Evolutionary conservation across 202 grass and related monocot genomes (phyloP).

Genomic region (Brachypodium distachyon): DNA sequence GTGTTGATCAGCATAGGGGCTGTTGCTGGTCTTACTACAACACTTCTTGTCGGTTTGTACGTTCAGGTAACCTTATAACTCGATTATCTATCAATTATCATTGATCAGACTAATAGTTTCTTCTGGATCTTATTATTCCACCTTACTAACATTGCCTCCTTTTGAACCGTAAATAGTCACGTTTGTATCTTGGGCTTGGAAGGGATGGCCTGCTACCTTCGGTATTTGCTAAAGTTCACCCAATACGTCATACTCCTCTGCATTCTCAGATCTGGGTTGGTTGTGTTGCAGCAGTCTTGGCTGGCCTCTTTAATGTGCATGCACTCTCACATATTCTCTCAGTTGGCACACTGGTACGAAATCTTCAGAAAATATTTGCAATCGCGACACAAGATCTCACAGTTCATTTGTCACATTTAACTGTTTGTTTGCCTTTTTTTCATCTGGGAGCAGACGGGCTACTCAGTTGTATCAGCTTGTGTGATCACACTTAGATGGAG

Average conservation of each 20-base stretch:
- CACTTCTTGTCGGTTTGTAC: conserved; percentile 94
- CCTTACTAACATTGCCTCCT: conserved; percentile 11
- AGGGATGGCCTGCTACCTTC: conserved; percentile 84
- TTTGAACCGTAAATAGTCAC: conserved; percentile 53
- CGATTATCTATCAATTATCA: not conserved
- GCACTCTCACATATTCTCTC: conserved; percentile 97
- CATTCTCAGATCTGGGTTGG: conserved; percentile 97
- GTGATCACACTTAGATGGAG: conserved; percentile 85
- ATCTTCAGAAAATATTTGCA: conserved; percentile 1
- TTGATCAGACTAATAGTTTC: not conserved
- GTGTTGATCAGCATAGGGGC: conserved; percentile 89
- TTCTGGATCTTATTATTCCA: not conserved
- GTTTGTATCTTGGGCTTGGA: conserved; percentile 97
- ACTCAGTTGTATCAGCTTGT: conserved; percentile 98
- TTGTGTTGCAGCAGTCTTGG: conserved; percentile 72
- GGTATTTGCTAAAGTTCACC: conserved; percentile 79
- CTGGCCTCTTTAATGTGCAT: conserved; percentile 80
- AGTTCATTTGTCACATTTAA: not conserved
- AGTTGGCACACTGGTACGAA: conserved; percentile 82
- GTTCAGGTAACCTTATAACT: conserved; percentile 67
- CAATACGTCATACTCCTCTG: conserved; percentile 72
- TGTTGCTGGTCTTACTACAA: conserved; percentile 88
- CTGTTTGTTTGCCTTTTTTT: not conserved
- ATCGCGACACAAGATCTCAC: not conserved
- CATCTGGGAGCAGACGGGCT: conserved; percentile 63